Conservation (phyloP, 2,329 filamentous ascomycete species). For the Pseudogymnoascus sp. region DNA sequence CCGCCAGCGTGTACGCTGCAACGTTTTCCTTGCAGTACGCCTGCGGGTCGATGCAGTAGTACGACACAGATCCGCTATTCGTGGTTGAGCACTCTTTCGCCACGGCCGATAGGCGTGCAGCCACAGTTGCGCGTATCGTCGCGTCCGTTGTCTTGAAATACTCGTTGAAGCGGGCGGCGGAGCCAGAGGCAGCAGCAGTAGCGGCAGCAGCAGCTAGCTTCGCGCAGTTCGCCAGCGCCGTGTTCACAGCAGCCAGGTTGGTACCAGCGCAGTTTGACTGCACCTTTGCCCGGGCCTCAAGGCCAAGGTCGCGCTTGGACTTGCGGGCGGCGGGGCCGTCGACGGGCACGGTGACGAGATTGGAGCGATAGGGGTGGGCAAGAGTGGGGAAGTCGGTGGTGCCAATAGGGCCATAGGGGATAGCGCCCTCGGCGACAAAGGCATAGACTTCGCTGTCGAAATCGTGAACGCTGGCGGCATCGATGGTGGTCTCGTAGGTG, state of each 20-base stretch:
- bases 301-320: conserved; percentile 32
- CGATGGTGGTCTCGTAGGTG: conserved; percentile 36
- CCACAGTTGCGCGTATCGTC: conserved; percentile 41
- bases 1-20: conserved; percentile 55
- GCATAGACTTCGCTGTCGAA: conserved; percentile 45
- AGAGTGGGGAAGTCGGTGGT: conserved; percentile 45
- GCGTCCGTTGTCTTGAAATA: conserved; percentile 55
- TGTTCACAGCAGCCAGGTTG: conserved; percentile 37
- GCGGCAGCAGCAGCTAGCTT: conserved; percentile 46
- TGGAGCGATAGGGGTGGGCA: conserved; percentile 50
- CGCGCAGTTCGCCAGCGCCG: conserved; percentile 47
- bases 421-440: conserved; percentile 46
- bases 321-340: conserved; percentile 48
- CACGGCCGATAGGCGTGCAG: conserved; percentile 44
- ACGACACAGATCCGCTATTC: conserved; percentile 40
- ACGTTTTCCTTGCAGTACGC: conserved; percentile 42
- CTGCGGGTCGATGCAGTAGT: conserved; percentile 53
- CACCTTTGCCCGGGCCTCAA: conserved; percentile 44
- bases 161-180: conserved; percentile 44
- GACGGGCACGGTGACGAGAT: conserved; percentile 49
- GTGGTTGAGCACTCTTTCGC: conserved; percentile 48
- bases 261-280: conserved; percentile 48
- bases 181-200: conserved; percentile 41
- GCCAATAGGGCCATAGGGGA: conserved; percentile 47
- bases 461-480: conserved; percentile 38